phyloP scores from a whole-genome alignment of 192 early-diverging fungal genomes.

The Kappamyces sp. region DNA sequence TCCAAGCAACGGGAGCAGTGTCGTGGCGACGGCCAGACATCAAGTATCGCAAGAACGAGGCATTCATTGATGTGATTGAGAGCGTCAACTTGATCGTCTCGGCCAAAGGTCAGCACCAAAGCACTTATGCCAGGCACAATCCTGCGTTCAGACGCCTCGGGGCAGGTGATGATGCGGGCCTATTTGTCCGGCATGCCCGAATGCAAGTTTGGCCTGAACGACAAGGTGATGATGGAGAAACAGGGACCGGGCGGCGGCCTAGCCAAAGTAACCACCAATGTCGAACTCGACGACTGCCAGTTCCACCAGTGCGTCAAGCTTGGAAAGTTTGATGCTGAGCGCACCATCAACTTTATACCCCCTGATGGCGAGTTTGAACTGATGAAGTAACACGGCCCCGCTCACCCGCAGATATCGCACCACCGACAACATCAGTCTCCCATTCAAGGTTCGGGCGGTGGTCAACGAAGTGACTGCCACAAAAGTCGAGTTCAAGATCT shows the following conservation, averaged over 20 bases:
- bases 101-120: slow-evolving; percentile 50
- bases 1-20: slow-evolving; percentile 93
- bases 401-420: slow-evolving; percentile 65
- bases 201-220: slow-evolving; percentile 96
- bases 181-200: slow-evolving; percentile 90
- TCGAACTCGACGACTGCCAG: slow-evolving; percentile 95
- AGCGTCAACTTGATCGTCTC: slow-evolving; percentile 89
- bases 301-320: slow-evolving; percentile 98
- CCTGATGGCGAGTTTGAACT: slow-evolving; percentile 96
- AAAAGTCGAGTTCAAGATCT: slow-evolving; percentile 83
- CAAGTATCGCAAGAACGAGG: slow-evolving; percentile 95
- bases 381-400: slow-evolving; percentile 49
- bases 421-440: slow-evolving; percentile 91
- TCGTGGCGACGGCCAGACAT: slow-evolving; percentile 92
- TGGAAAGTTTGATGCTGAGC: slow-evolving; percentile 83
- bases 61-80: slow-evolving; percentile 98
- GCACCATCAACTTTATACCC: slow-evolving; percentile 96
- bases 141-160: slow-evolving; percentile 81
- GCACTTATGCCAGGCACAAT: slow-evolving; percentile 51
- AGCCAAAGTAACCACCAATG: slow-evolving; percentile 27
- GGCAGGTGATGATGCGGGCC: slow-evolving; percentile 87
- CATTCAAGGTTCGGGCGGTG: slow-evolving; percentile 90
- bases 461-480: slow-evolving; percentile 79
- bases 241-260: slow-evolving; percentile 33
- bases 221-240: slow-evolving; percentile 82